phyloP scores from a whole-genome alignment of 2,329 filamentous ascomycete species.

The Hypoxylon sp. region DNA sequence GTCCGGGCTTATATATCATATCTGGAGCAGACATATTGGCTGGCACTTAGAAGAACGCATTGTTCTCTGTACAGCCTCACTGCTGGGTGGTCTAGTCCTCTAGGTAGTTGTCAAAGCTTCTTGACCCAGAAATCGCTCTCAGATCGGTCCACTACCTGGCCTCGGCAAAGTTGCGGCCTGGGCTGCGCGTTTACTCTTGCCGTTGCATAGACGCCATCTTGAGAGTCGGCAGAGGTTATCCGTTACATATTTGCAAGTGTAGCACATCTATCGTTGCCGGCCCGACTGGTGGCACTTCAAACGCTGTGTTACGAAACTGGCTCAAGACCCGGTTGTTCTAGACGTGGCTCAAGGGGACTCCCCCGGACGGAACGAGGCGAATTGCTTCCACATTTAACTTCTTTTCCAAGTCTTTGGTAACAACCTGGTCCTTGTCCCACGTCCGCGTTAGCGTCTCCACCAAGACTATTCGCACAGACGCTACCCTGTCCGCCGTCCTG shows the following conservation, averaged over 20 bases:
- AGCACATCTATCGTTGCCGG: conserved; percentile 25
- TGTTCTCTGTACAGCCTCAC: conserved; percentile 21
- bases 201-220: conserved; percentile 20
- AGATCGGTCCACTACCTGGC: conserved; percentile 13
- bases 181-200: conserved; percentile 14
- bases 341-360: conserved; percentile 13
- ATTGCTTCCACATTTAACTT: conserved; percentile 38
- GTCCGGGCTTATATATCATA: conserved; percentile 13
- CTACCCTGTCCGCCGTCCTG: conserved; percentile 37
- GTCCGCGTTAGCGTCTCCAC: conserved; percentile 45
- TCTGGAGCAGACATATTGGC: conserved; percentile 7
- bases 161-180: conserved; percentile 20
- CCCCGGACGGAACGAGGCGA: conserved; percentile 29
- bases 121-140: conserved; percentile 14
- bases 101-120: conserved; percentile 18
- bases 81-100: conserved; percentile 13
- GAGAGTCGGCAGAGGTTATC: conserved; percentile 22
- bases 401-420: conserved; percentile 42
- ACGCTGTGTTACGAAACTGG: conserved; percentile 35
- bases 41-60: conserved; percentile 16
- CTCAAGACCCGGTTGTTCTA: conserved; percentile 31
- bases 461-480: conserved; percentile 36
- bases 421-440: conserved; percentile 40
- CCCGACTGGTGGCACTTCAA: conserved; percentile 32
- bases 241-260: conserved; percentile 30